These are phyloP conservation scores for Aspergillus sclerotialis DNA, from an alignment of 2,329 filamentous ascomycete genomes.

Conservation along the genomic window DNA sequence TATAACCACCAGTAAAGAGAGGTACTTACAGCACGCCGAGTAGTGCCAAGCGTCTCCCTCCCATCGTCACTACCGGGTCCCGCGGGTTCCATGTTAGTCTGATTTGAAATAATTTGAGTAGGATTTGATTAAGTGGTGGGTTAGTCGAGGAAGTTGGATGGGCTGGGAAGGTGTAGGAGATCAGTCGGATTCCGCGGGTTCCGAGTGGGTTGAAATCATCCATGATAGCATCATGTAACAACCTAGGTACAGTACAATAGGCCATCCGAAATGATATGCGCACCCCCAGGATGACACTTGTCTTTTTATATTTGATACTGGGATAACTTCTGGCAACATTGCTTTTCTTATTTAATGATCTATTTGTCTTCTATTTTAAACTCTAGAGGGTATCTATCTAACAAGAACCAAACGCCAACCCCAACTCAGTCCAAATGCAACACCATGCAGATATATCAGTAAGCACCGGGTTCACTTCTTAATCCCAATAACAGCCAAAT, in stretches of 20 bases:
- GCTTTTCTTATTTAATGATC: too few relatives aligned
- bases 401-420: not conserved
- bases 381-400: conserved; percentile 1
- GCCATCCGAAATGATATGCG: too few relatives aligned
- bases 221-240: too few relatives aligned
- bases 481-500: conserved; percentile 86
- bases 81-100: conserved; percentile 21
- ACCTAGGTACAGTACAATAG: too few relatives aligned
- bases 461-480: conserved; percentile 48
- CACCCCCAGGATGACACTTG: too few relatives aligned
- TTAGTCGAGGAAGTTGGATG: not conserved
- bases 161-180: not conserved
- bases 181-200: conserved; percentile 11
- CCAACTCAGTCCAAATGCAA: conserved; percentile 1
- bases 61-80: conserved; percentile 21
- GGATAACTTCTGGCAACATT: too few relatives aligned
- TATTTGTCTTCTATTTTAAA: conserved; percentile 1
- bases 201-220: conserved; percentile 5
- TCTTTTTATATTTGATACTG: too few relatives aligned
- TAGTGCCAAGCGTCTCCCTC: conserved; percentile 10
- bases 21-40: conserved; percentile 24
- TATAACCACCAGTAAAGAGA: not conserved
- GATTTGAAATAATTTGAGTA: not conserved
- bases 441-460: not conserved
- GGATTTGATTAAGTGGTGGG: not conserved